These are phyloP conservation scores for Penicillium pancosmium DNA, from an alignment of 495 filamentous ascomycete species.

Conservation along the genomic window DNA sequence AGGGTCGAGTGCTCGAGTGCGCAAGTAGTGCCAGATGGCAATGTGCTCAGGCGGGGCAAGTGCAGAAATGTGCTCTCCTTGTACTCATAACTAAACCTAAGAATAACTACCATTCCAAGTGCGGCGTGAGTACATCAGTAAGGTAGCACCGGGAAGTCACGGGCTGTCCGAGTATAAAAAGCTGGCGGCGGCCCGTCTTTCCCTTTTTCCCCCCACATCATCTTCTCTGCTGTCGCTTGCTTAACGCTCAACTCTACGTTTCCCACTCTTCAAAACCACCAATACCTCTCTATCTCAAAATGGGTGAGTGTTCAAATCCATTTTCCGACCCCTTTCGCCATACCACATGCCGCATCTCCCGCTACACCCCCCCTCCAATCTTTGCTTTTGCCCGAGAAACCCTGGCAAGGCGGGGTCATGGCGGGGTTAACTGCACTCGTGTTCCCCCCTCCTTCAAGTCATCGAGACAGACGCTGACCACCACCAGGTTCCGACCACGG, in stretches of 20 bases:
- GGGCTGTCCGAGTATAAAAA: conserved; percentile 26
- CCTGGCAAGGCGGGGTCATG: conserved; percentile 28
- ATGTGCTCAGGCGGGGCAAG: conserved; percentile 33
- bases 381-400: conserved; percentile 2
- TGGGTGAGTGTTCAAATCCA: conserved; percentile 24
- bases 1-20: neutral
- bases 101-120: no score
- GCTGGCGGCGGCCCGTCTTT: neutral
- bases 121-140: neutral
- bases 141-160: conserved; percentile 26
- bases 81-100: neutral
- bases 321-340: neutral
- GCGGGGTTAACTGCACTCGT: conserved; percentile 24
- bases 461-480: conserved; percentile 24
- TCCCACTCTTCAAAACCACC: conserved; percentile 1
- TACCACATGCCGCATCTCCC: neutral
- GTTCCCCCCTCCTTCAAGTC: conserved; percentile 7
- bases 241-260: neutral
- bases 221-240: neutral
- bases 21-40: neutral
- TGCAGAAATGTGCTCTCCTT: conserved; percentile 34
- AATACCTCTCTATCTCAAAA: conserved; percentile 21
- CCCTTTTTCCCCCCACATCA: neutral
- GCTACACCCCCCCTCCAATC: neutral
- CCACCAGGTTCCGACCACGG: conserved; percentile 40